Evolutionary conservation across 208 protist species (phyloP), one percentile per base, ranked within the genome.

Genomic region (Naegleria lovaniensis): DNA sequence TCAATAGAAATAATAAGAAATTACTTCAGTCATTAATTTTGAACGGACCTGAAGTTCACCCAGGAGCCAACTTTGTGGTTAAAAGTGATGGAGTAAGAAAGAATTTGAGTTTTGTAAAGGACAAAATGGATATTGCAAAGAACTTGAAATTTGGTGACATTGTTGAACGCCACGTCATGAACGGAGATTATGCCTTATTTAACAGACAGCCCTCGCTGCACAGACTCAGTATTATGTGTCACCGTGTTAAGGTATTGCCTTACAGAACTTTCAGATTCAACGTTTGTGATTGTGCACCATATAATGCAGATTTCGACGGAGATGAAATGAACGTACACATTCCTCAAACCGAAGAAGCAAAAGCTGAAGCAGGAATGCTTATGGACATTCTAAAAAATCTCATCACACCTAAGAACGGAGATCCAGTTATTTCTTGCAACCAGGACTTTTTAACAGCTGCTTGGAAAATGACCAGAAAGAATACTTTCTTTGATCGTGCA

Each of bases 251-350:
- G 79, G 97, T 99, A 19, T 94, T 99, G 92, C 97, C 97, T 9
- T 99, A 96, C 94, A 94, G 98, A 59, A 99, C 99, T 1, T 98
- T 99, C 84, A 96, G 99, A 76, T 99, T 99, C 94, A 99, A 99
- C 95, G 98, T 98, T 92, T 99, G 97, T 95, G 98, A 96, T 90
- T 99, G 98, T 92, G 94, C 96, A 41, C 99, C 99, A 75, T 99
- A 99, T 96, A 99, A 99, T 95, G 99, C 99, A 25, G 99, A 99
- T 93, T 99, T 99, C 94, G 98, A 99, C 93, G 98, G 98, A 33
- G 99, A 99, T 95, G 99, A 99, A 94, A 99, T 99, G 99, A 99
- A 99, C 93, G 92, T 99, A 19, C 99, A 99, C 93, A 91, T 99
- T 87, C 98, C 99, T 83, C 99, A 99, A 94, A 99, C 98, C 0